These are phyloP conservation scores for Cutaneotrichosporon sp. DNA, from an alignment of 1,284 basidiomycete species.

Conservation along the genomic window DNA sequence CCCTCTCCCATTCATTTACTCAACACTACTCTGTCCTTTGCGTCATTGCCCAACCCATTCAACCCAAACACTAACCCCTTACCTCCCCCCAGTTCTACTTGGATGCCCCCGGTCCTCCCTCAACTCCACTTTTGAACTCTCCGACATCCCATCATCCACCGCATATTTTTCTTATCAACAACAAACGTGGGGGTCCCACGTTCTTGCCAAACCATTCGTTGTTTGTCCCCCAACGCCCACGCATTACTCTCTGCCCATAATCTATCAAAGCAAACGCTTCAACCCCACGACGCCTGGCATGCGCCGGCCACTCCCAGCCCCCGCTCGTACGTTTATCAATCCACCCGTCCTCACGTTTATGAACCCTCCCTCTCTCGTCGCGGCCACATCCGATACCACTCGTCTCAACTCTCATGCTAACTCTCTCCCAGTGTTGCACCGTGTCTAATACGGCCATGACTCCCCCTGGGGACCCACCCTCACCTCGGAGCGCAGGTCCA, in stretches of 20 bases:
- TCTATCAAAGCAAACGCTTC: not conserved
- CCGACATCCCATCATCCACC: not conserved
- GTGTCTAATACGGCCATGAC: conserved; percentile 5
- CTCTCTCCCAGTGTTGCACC: not conserved
- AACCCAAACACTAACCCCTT: no score
- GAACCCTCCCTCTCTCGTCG: not conserved
- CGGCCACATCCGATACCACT: not conserved
- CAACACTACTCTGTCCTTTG: no score
- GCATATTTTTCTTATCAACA: not conserved
- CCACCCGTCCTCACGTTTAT: not conserved
- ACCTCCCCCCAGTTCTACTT: no score
- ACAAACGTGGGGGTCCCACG: conserved; percentile 20
- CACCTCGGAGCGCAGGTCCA: not conserved
- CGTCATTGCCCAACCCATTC: no score
- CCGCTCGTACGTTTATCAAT: not conserved
- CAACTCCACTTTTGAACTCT: not conserved
- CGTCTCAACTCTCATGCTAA: not conserved
- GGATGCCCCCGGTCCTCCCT: not conserved
- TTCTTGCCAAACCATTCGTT: conserved; percentile 8
- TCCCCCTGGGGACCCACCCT: not conserved
- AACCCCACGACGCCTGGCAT: conserved; percentile 1
- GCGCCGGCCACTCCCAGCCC: conserved; percentile 1
- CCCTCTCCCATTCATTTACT: no score
- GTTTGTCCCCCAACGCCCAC: no score
- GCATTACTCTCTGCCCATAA: not conserved